phyloP scores from a whole-genome alignment of 2,329 filamentous ascomycete genomes.

The Aureobasidium leucospermi region DNA sequence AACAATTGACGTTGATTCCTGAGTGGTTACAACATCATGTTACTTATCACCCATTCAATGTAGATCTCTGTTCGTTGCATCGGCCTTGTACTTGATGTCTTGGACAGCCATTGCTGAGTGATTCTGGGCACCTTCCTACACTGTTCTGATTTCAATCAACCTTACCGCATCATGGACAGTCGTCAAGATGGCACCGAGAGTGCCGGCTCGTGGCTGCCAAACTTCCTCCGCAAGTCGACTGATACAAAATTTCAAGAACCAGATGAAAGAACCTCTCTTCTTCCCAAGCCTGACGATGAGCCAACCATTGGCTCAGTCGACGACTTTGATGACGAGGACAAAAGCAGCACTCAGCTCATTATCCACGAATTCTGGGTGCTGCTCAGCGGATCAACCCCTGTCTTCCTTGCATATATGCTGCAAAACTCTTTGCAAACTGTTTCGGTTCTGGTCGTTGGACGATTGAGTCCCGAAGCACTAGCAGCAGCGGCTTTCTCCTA shows the following conservation, averaged over 20 bases:
- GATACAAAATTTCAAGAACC: constrained; percentile 19
- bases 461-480: constrained; percentile 69
- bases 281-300: constrained; percentile 33
- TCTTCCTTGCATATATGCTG: constrained; percentile 76
- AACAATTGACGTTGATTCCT: neutral
- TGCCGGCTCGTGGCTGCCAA: constrained; percentile 23
- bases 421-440: constrained; percentile 80
- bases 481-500: constrained; percentile 81
- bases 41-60: neutral
- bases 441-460: constrained; percentile 74
- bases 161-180: constrained; percentile 20
- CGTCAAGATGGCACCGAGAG: constrained; percentile 19
- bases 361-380: constrained; percentile 59
- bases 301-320: constrained; percentile 27
- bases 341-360: constrained; percentile 32
- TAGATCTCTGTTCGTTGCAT: neutral
- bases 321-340: constrained; percentile 31
- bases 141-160: neutral
- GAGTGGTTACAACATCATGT: neutral
- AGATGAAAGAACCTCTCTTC: constrained; percentile 37
- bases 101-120: neutral
- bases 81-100: neutral
- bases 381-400: constrained; percentile 62
- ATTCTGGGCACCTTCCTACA: neutral
- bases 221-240: constrained; percentile 16